Base-by-base conservation (phyloP, 495 filamentous ascomycete species). In the Hamigera avellanea region DNA sequence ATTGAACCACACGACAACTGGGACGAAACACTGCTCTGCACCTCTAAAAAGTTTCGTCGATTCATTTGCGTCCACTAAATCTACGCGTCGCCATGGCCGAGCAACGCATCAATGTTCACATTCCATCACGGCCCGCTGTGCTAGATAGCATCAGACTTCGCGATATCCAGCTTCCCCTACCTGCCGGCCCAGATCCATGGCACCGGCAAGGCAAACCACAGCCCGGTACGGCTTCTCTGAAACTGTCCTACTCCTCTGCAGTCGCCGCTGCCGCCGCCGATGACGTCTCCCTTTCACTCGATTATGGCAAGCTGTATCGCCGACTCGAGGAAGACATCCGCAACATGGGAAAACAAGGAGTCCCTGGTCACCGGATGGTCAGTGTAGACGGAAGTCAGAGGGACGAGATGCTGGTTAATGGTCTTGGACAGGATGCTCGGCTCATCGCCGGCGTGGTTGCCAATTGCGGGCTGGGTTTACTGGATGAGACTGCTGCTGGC, bases 261-360 rank as follows among this genome's bases (percentile, higher is more conserved):
- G 50, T 64, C 25, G 59, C 56, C 1, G 56, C 61, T 10, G 65
- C 63, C 0, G 52, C 50, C 12, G 53, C 57, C 16, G 65, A 69
- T 31, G 59, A 67, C 41, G 63, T 69, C 36, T 63, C 61, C 3
- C 53, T 66, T 6, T 61, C 63, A 1, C 41, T 69, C 6, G 63
- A 69, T 43, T 69, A 69, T 45, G 62, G 65, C 26, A 67, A 67
- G 44, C 57, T 69, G 1, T 69, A 61, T 43, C 62, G 64, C 8
- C 62, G 60, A n/a, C 39, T 66, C 8, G 63, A 66, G 23, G 43
- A 46, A 14, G 61, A 61, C 16, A 47, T 66, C 25, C 50, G 48
- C 35, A 41, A 54, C 32, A 46, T 61, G 37, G 50, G 44, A 10
- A 50, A 57, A 14, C 48, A 42, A 8, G 39, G 50, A 18, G 45